phyloP scores from a whole-genome alignment of 2,329 filamentous ascomycete genomes.

The Alternaria arborescens region DNA sequence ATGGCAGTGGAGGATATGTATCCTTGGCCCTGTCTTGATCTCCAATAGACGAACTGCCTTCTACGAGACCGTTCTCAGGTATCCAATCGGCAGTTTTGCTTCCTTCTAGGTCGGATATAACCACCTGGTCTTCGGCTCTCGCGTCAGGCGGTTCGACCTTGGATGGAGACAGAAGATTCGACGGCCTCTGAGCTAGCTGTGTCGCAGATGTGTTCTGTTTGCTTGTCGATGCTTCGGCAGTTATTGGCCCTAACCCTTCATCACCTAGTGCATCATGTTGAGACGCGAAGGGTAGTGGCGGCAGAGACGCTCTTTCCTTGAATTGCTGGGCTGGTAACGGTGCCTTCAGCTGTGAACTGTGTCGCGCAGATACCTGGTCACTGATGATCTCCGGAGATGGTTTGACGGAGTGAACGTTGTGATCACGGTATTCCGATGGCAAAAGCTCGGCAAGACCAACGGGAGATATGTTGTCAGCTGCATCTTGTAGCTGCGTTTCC shows the following conservation, averaged over 20 bases:
- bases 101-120: neutral
- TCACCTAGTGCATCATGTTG: neutral
- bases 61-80: neutral
- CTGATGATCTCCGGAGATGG: neutral
- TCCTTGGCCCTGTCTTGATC: neutral
- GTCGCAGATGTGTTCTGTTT: neutral
- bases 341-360: no score
- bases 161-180: neutral
- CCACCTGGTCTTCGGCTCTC: neutral
- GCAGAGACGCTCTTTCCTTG: neutral
- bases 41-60: neutral
- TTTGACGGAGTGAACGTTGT: neutral
- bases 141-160: neutral
- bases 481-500: constrained; percentile 7
- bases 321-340: neutral
- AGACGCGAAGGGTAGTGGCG: neutral
- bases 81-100: neutral
- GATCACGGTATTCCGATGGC: neutral
- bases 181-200: neutral
- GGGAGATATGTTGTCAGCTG: neutral
- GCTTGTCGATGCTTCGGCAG: neutral
- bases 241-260: neutral
- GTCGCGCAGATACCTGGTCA: neutral
- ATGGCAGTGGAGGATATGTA: neutral
- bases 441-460: neutral